A percentile compares a stretch with the other conserved stretches of the same genome.
Evolutionary conservation across 768 basidiomycete species (phyloP).

Genomic region (Tulasnella sp.): DNA sequence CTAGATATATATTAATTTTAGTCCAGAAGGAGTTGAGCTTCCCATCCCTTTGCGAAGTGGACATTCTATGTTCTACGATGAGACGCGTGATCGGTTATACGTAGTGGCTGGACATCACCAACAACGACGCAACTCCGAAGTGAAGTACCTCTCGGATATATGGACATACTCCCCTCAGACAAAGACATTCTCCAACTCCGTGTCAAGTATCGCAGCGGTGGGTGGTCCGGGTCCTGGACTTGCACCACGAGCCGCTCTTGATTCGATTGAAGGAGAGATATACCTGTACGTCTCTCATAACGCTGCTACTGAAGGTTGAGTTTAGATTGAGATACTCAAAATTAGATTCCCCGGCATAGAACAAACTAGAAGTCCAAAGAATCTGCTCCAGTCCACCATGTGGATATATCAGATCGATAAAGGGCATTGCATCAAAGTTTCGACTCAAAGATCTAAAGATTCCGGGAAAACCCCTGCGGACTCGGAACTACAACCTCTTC

Average conservation of each 20-base stretch:
- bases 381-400: neutral
- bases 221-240: conserved; percentile 64
- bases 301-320: neutral
- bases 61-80: conserved; percentile 69
- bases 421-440: neutral
- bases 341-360: neutral
- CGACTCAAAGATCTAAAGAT: neutral
- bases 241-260: conserved; percentile 60
- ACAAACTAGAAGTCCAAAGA: neutral
- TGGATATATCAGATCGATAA: conserved; percentile 14
- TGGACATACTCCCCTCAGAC: conserved; percentile 37
- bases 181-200: conserved; percentile 42
- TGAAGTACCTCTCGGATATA: conserved; percentile 61
- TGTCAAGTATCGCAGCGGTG: conserved; percentile 42
- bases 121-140: too few species aligned
- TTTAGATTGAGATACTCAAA: neutral
- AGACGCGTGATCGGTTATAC: conserved; percentile 42
- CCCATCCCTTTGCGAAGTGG: conserved; percentile 29
- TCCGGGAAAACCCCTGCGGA: neutral
- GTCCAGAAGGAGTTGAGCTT: neutral
- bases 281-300: conserved; percentile 45
- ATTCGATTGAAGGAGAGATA: conserved; percentile 47
- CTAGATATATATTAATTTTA: neutral
- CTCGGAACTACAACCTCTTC: neutral
- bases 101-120: conserved; percentile 61